These are phyloP conservation scores for Penicillium sp. DNA, from an alignment of 2,329 filamentous ascomycete genomes.

Conservation along the genomic window DNA sequence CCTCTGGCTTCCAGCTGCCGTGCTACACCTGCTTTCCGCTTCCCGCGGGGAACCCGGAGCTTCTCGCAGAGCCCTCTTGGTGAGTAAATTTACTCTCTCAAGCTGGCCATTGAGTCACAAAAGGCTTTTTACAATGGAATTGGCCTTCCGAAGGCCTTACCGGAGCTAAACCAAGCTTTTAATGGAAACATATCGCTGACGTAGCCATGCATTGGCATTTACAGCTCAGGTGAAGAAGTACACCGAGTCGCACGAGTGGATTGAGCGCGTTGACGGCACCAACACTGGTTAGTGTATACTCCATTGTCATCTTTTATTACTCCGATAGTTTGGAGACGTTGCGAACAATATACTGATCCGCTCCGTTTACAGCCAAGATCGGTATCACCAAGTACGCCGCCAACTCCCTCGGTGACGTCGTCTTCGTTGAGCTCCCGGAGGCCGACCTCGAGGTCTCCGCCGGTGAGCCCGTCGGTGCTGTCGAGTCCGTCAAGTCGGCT, in stretches of 20 bases:
- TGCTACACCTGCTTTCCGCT: conserved; percentile 37
- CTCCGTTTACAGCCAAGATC: conserved; percentile 55
- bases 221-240: conserved; percentile 68
- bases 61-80: conserved; percentile 45
- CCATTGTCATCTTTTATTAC: background rate
- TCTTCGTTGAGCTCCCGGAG: conserved; percentile 91
- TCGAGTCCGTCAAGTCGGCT: conserved; percentile 98
- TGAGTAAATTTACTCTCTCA: conserved; percentile 22
- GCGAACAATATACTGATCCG: background rate
- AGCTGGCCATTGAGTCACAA: background rate
- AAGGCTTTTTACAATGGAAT: background rate
- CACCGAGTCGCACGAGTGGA: conserved; percentile 98
- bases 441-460: conserved; percentile 65
- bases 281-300: conserved; percentile 61
- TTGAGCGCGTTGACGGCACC: conserved; percentile 80
- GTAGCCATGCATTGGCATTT: conserved; percentile 15
- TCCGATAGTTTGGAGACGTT: background rate
- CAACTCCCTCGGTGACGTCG: conserved; percentile 89
- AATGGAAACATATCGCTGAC: conserved; percentile 22
- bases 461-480: conserved; percentile 86
- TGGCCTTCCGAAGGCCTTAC: conserved; percentile 7
- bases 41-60: conserved; percentile 45
- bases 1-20: conserved; percentile 32
- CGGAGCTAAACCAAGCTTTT: background rate
- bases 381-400: conserved; percentile 93